Evolutionary conservation across 139 green algal genomes (phyloP), one percentile per base, ranked within the genome.

Genomic region (Micractinium conductrix): DNA sequence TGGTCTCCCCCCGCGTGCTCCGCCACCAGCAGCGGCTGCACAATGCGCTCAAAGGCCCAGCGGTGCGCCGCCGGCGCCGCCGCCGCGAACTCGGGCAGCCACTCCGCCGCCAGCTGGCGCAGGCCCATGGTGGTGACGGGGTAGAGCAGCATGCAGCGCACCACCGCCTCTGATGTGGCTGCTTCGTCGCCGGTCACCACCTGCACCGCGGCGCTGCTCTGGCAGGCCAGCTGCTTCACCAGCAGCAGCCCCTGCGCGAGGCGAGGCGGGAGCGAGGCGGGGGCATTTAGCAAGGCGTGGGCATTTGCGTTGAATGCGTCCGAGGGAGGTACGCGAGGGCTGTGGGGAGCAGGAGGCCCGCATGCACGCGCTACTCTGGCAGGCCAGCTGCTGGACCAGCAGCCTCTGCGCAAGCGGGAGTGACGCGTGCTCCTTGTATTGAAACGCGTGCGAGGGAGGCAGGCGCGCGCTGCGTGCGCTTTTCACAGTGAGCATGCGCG

Each of bases 221-320:
- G 19, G 30, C 7, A 26, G 0, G 62, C 79, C 22, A 89, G 87
- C 35, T 76, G 67, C 63, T 76, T 48, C 40, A 89, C 71, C 42
- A 93, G 80, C 60, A 37, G 37, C 53, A 82, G 38, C 19, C 65
- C 30, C 55, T 86, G 79, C n/a, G n/a, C n/a, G n/a, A n/a, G n/a
- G n/a, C n/a, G n/a, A n/a, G n/a, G n/a, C n/a, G n/a, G n/a, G n/a
- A n/a, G n/a, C n/a, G n/a, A n/a, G n/a, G n/a, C n/a, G n/a, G n/a
- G n/a, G n/a, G n/a, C n/a, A n/a, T n/a, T n/a, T n/a, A n/a, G n/a
- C n/a, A n/a, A n/a, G n/a, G n/a, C n/a, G n/a, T n/a, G n/a, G n/a
- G n/a, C n/a, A n/a, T n/a, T n/a, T n/a, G n/a, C n/a, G n/a, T n/a
- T n/a, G n/a, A n/a, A n/a, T n/a, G n/a, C n/a, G n/a, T n/a, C n/a